Evolutionary conservation across 2,329 filamentous ascomycete genomes (phyloP), one percentile per base, ranked within the genome.

Genomic region (Hypocreales sp.): DNA sequence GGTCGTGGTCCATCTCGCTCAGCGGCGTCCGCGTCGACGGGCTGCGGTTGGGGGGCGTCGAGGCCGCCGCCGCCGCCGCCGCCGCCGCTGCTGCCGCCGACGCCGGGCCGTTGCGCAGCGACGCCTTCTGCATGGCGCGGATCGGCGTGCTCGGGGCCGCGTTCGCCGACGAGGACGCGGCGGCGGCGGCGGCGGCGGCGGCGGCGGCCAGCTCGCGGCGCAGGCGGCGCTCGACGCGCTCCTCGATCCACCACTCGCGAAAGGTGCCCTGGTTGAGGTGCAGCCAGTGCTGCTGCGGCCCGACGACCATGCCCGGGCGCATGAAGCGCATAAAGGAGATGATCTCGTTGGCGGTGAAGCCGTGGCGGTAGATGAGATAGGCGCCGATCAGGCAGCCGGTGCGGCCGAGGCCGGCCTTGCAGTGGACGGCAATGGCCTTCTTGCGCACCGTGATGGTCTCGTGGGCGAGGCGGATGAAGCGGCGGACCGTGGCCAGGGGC

Each of bases 301-400:
- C 90, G 28, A 98, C 90, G 6, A 98, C 90, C 90, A 98, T 98
- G 28, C 90, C 90, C 0, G 90, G 90, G 32, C 87, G 72, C 87
- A 95, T 95, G 58, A 98, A 98, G 34, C 87, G 77, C 87, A 98
- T 95, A 54, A 86, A 98, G 4, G 86, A 80, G 49, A 95, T 95
- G 44, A 93, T 73, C 56, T 94, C 87, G 47, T 95, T 93, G 38
- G 90, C 90, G 5, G 87, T 95, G 55, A 95, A 98, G 31, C 83
- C 90, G 52, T 95, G 79, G 39, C 86, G 74, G 61, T 98, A 98
- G 48, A 98, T 95, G 34, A 98, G 67, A 48, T 98, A 98, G 18
- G 90, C 90, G 32, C 90, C 90, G 45, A 98, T 98, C 37, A 98
- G 61, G 51, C 90, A 98, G 10, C 90, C 90, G 2, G 90, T 98